Evolutionary conservation across 345 rosid species (phyloP).

Genomic region (Mallotus nudiflorus): DNA sequence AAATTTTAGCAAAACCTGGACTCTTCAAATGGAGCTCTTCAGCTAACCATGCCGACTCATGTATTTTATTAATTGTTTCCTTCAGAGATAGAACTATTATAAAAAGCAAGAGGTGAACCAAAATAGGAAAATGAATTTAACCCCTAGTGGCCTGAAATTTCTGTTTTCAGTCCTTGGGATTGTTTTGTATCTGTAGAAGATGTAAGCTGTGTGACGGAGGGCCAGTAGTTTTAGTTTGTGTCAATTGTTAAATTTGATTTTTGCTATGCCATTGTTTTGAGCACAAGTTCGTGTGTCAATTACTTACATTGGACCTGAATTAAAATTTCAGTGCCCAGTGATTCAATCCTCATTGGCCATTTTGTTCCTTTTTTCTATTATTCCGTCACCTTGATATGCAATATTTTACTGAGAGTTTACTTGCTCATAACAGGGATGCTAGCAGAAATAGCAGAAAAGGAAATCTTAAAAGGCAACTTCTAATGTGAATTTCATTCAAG

Average conservation of each 20-base stretch:
- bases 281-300: not conserved
- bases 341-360: too few species aligned
- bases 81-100: not conserved
- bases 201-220: too few species aligned
- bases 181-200: not conserved
- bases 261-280: not conserved
- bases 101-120: not conserved
- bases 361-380: too few species aligned
- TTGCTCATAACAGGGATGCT: too few species aligned
- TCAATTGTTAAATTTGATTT: not conserved
- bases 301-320: slow-evolving; percentile 1
- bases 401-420: too few species aligned
- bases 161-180: not conserved
- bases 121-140: not conserved
- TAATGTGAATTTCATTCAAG: too few species aligned
- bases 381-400: too few species aligned
- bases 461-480: too few species aligned
- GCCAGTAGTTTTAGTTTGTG: too few species aligned
- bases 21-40: not conserved
- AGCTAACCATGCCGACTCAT: not conserved
- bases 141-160: not conserved
- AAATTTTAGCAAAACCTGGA: not conserved
- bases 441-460: too few species aligned
- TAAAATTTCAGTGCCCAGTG: too few species aligned
- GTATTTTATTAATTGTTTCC: not conserved